These are phyloP conservation scores for Pyricularia pennisetigena DNA, from an alignment of 2,329 filamentous ascomycete genomes.

Conservation along the genomic window DNA sequence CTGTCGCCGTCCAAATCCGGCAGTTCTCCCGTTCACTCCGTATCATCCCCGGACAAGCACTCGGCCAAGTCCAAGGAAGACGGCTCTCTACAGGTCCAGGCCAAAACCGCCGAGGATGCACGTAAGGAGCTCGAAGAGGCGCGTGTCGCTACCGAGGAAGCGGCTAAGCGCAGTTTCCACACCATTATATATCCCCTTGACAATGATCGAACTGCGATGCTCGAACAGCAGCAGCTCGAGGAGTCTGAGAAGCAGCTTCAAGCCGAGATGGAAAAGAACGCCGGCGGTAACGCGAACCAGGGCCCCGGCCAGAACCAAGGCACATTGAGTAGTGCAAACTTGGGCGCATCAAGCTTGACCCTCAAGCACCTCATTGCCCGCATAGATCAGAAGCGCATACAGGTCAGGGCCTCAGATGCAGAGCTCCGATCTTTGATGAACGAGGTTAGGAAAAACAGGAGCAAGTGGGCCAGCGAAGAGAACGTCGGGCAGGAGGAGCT, in stretches of 20 bases:
- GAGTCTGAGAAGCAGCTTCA: conserved; percentile 95
- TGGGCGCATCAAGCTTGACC: conserved; percentile 91
- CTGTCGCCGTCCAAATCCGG: conserved; percentile 62
- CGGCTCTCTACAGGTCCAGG: conserved; percentile 37
- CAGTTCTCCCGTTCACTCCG: conserved; percentile 54
- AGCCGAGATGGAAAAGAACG: conserved; percentile 76
- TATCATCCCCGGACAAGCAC: conserved; percentile 50
- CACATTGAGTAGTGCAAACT: conserved; percentile 83
- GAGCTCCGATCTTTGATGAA: conserved; percentile 90
- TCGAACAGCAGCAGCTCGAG: conserved; percentile 93
- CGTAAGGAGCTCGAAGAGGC: conserved; percentile 89
- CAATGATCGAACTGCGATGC: conserved; percentile 90
- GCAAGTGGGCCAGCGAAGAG: conserved; percentile 98
- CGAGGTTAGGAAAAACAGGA: conserved; percentile 93
- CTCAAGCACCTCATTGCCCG: conserved; percentile 94
- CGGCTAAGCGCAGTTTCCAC: conserved; percentile 82
- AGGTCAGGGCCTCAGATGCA: conserved; percentile 85
- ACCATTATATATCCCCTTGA: conserved; percentile 93
- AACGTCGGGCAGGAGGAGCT: conserved; percentile 96
- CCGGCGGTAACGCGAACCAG: conserved; percentile 35
- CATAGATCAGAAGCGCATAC: conserved; percentile 85
- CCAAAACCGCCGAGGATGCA: conserved; percentile 74
- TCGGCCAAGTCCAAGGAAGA: conserved; percentile 42
- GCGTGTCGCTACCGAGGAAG: conserved; percentile 82
- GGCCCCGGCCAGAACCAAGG: conserved; percentile 62